phyloP scores from a whole-genome alignment of 148 eudicot species.

The Dianthus caryophyllus region DNA sequence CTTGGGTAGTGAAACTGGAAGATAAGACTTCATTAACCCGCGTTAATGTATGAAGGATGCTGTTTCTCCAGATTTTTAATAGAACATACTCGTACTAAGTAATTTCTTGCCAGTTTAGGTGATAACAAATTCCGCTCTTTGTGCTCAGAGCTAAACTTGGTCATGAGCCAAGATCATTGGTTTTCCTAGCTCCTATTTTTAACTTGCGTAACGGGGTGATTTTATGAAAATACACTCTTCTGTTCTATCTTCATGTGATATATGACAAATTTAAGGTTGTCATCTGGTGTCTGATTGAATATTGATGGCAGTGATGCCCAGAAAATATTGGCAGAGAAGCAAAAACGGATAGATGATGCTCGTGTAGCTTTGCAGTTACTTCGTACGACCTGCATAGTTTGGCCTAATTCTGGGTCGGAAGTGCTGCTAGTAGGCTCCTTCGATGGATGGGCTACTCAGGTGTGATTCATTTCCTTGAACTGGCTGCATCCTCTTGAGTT shows the following conservation, averaged over 20 bases:
- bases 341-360: conserved; percentile 52
- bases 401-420: conserved; percentile 88
- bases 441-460: conserved; percentile 97
- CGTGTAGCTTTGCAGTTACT: conserved; percentile 59
- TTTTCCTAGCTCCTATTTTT: not conserved
- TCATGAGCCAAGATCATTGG: not conserved
- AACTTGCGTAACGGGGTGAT: not conserved
- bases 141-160: not conserved
- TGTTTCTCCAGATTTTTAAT: not conserved
- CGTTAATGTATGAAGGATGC: not conserved
- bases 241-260: not conserved
- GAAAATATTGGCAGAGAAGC: conserved; percentile 55
- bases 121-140: not conserved
- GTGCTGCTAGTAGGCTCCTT: conserved; percentile 79
- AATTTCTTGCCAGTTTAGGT: not conserved
- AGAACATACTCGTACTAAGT: not conserved
- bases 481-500: not conserved
- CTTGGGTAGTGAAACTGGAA: not conserved
- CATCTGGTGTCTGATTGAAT: not conserved
- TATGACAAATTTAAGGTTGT: conserved; percentile 4
- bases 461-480: conserved; percentile 13
- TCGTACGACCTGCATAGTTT: conserved; percentile 51
- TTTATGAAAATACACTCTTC: not conserved
- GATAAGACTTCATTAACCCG: not conserved
- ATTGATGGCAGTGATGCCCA: conserved; percentile 55